Conservation (phyloP, 2,329 filamentous ascomycete species). For the Mycocentrospora acerina region DNA sequence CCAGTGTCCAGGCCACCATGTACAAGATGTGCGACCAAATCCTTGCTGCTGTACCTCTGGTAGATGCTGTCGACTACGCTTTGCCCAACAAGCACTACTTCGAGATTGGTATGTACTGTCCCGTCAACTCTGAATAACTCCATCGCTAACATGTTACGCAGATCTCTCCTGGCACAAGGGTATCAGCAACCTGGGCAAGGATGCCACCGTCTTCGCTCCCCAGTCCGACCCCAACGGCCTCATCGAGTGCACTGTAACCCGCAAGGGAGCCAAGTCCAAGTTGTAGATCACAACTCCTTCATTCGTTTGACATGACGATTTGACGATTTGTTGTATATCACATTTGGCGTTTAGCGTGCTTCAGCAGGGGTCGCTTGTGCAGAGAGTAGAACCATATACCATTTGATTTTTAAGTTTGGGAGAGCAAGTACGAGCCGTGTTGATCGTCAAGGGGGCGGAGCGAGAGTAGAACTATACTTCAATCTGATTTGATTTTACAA, state of each 20-base stretch:
- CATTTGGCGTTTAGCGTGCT: conserved; percentile 11
- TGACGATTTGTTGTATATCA: conserved; percentile 18
- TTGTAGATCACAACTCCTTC: conserved; percentile 31
- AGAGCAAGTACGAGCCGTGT: too few relatives aligned
- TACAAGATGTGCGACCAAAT: conserved; percentile 97
- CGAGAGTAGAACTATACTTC: conserved; percentile 16
- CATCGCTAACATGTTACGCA: conserved; percentile 40
- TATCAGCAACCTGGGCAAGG: conserved; percentile 89
- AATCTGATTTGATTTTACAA: not conserved
- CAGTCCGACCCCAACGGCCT: conserved; percentile 92
- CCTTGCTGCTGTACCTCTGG: conserved; percentile 69
- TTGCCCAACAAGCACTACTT: conserved; percentile 99
- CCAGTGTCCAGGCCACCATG: conserved; percentile 96
- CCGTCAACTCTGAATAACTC: not conserved
- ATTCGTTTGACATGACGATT: conserved; percentile 10
- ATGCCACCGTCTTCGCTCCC: conserved; percentile 93
- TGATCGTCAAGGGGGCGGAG: conserved; percentile 6
- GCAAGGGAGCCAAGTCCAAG: conserved; percentile 51
- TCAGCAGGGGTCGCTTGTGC: conserved; percentile 10
- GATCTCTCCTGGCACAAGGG: conserved; percentile 97
- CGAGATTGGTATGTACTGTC: conserved; percentile 71
- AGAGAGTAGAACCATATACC: conserved; percentile 35
- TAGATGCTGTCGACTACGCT: conserved; percentile 74
- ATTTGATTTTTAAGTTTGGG: conserved; percentile 9
- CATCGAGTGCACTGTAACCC: conserved; percentile 87